Evolutionary conservation across 2,329 filamentous ascomycete species (phyloP).

Genomic region (Botrytis porri): DNA sequence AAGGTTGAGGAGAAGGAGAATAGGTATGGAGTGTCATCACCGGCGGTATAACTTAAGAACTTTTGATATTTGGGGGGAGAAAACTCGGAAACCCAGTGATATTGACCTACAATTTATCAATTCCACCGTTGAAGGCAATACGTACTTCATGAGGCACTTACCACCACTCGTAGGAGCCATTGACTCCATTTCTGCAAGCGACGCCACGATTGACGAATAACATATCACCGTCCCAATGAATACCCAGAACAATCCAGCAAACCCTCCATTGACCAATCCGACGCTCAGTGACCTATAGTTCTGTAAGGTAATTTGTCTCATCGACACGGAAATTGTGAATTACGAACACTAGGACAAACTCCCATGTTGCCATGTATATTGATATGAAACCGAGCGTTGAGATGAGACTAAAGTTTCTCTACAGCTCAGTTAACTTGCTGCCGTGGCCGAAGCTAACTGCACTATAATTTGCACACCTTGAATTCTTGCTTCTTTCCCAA

Average conservation of each 20-base stretch:
- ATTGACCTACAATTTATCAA: slow-evolving; percentile 48
- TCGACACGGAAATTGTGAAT: background rate
- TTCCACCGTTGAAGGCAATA: slow-evolving; percentile 26
- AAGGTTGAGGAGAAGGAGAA: background rate
- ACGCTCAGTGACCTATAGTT: slow-evolving; percentile 34
- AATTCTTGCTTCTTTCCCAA: slow-evolving; percentile 37
- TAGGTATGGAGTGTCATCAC: slow-evolving; percentile 24
- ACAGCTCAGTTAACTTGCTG: background rate
- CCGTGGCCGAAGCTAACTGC: background rate
- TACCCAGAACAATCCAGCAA: slow-evolving; percentile 43
- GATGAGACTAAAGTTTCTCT: slow-evolving; percentile 44
- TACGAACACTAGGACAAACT: slow-evolving; percentile 41
- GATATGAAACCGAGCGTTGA: slow-evolving; percentile 45
- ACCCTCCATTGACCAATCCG: slow-evolving; percentile 33
- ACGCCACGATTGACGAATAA: slow-evolving; percentile 30
- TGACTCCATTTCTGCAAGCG: slow-evolving; percentile 34
- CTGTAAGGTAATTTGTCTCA: background rate
- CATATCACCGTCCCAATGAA: slow-evolving; percentile 40
- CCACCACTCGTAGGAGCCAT: slow-evolving; percentile 33
- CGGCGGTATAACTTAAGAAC: slow-evolving; percentile 52
- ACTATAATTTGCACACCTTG: slow-evolving; percentile 24
- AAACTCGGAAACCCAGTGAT: slow-evolving; percentile 57
- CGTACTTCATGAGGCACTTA: background rate
- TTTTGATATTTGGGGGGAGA: slow-evolving; percentile 48
- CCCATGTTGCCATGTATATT: slow-evolving; percentile 46